Percentiles rank a stretch among this genome's conserved stretches.
phyloP scores from a whole-genome alignment of 2,329 filamentous ascomycete genomes.

The Ceratocystis diversiconidia region DNA sequence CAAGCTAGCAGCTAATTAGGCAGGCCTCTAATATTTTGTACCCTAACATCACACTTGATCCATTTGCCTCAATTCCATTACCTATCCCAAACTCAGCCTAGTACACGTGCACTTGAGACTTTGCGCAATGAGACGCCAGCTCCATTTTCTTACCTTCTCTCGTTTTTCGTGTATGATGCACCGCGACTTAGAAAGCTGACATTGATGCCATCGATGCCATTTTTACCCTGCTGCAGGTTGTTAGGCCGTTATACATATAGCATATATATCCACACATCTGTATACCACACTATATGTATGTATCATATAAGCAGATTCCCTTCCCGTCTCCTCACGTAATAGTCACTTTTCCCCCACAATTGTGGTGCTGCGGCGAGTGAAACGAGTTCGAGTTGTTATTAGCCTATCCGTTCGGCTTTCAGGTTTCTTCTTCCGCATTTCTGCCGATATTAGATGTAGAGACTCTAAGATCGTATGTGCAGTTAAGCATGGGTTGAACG shows the following conservation, averaged over 20 bases:
- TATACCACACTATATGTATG: neutral
- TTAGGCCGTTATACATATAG: constrained; percentile 11
- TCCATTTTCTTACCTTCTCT: neutral
- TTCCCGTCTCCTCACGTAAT: too few species aligned
- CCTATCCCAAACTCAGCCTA: neutral
- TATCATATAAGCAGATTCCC: neutral
- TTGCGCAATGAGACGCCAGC: neutral
- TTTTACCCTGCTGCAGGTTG: neutral
- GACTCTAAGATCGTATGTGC: too few species aligned
- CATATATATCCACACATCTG: neutral
- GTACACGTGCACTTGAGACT: neutral
- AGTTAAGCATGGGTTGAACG: too few species aligned
- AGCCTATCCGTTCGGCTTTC: too few species aligned
- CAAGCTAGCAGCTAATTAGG: neutral
- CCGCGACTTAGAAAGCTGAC: neutral
- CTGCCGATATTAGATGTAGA: too few species aligned
- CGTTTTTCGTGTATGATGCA: neutral
- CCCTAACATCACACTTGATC: neutral
- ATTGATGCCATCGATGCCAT: neutral
- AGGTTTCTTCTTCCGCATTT: too few species aligned
- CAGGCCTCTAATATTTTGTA: neutral
- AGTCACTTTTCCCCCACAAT: too few species aligned
- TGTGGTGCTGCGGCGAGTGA: too few species aligned
- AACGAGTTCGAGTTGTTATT: too few species aligned
- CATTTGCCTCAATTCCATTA: neutral